phyloP scores from a whole-genome alignment of 2,329 filamentous ascomycete genomes.

The Achaetomium macrosporum region DNA sequence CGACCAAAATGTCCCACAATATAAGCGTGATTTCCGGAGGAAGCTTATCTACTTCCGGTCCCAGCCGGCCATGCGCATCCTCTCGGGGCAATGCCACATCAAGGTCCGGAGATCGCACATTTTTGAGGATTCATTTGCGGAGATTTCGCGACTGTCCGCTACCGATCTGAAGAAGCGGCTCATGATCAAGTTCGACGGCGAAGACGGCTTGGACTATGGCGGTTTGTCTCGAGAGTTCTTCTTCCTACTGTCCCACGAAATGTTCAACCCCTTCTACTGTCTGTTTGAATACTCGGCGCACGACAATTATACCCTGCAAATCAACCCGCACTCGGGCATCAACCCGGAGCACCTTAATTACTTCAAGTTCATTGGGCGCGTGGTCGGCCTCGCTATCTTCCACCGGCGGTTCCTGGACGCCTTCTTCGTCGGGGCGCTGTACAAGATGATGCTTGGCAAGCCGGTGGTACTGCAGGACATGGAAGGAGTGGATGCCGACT shows the following conservation, averaged over 20 bases:
- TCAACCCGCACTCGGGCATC: slow-evolving; percentile 98
- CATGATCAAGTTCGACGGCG: slow-evolving; percentile 99
- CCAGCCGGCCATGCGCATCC: slow-evolving; percentile 89
- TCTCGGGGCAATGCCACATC: slow-evolving; percentile 95
- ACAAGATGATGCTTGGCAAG: slow-evolving; percentile 99
- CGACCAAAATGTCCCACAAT: slow-evolving; percentile 97
- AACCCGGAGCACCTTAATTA: slow-evolving; percentile 99
- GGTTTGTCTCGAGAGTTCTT: slow-evolving; percentile 98
- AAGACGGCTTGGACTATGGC: slow-evolving; percentile 96
- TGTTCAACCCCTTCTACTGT: slow-evolving; percentile 99
- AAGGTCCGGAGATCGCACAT: slow-evolving; percentile 96
- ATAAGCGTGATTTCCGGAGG: slow-evolving; percentile 96
- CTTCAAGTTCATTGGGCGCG: slow-evolving; percentile 98
- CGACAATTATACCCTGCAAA: slow-evolving; percentile 99
- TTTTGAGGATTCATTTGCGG: slow-evolving; percentile 97
- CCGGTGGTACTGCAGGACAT: slow-evolving; percentile 88
- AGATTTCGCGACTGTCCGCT: slow-evolving; percentile 94
- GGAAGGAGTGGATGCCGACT: slow-evolving; percentile 98
- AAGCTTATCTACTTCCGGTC: slow-evolving; percentile 99
- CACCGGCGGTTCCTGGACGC: slow-evolving; percentile 95
- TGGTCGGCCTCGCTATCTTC: slow-evolving; percentile 96
- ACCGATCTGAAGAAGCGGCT: slow-evolving; percentile 95
- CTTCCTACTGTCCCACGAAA: slow-evolving; percentile 97
- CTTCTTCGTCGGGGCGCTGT: slow-evolving; percentile 97
- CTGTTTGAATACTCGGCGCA: slow-evolving; percentile 99